Evolutionary conservation across 768 basidiomycete species (phyloP).

Genomic region (Erythrobasidium yunnanense): DNA sequence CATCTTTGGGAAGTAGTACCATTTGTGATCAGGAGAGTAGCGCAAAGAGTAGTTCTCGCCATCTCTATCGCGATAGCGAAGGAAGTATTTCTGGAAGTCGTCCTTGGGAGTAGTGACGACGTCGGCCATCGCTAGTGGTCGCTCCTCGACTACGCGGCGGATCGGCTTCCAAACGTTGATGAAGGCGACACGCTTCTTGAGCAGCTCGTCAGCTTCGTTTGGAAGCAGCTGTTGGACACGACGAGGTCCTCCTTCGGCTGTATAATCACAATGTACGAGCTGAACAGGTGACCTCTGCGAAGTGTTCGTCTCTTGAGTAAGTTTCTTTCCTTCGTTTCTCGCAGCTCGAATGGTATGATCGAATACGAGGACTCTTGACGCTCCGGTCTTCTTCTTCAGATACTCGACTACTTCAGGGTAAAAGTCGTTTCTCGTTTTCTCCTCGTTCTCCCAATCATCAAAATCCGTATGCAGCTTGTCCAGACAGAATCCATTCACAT

Average conservation of each 20-base stretch:
- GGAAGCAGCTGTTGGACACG: neutral
- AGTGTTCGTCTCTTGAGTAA: neutral
- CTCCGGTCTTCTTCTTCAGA: conserved; percentile 1
- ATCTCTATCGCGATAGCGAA: neutral
- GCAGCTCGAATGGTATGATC: conserved; percentile 1
- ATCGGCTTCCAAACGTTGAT: conserved; percentile 9
- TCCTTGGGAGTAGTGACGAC: neutral
- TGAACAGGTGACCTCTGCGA: neutral
- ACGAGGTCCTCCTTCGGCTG: neutral
- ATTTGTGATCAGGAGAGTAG: neutral
- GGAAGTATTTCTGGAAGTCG: neutral
- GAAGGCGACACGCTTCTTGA: neutral
- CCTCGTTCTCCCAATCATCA: neutral
- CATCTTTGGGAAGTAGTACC: conserved; percentile 4
- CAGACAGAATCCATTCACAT: neutral
- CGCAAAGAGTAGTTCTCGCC: neutral
- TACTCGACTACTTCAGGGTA: conserved; percentile 2
- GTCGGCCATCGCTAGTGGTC: neutral
- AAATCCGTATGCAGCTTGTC: neutral
- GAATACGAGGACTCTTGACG: neutral
- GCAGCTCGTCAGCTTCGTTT: neutral
- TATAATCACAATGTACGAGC: conserved; percentile 1
- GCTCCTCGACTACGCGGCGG: neutral
- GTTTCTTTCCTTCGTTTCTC: neutral
- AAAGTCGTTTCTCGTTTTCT: neutral